phyloP scores from a whole-genome alignment of 345 rosid genomes.

The Noccaea caerulescens region DNA sequence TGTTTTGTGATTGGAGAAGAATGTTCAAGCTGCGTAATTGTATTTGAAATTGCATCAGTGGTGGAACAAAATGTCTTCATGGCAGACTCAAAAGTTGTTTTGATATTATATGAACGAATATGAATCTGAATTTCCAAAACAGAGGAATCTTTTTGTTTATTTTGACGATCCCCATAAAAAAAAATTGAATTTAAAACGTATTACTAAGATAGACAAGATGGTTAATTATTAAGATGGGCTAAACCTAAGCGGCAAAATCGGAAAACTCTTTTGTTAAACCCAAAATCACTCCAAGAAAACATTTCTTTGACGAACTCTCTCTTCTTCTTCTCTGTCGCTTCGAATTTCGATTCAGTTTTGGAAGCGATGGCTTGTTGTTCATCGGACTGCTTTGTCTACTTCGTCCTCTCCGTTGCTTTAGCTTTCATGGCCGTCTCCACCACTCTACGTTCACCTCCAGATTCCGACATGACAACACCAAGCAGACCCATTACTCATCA shows the following conservation, averaged over 20 bases:
- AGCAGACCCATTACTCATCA: slow-evolving; percentile 37
- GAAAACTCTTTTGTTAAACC: not conserved
- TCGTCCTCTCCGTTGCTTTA: slow-evolving; percentile 58
- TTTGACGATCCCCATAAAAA: not conserved
- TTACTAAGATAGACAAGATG: not conserved
- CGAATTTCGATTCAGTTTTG: not conserved
- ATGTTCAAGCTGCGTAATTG: not conserved
- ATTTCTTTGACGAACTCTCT: slow-evolving; percentile 3
- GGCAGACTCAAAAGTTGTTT: not conserved
- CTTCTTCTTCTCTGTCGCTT: slow-evolving; percentile 31
- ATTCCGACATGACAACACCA: slow-evolving; percentile 18
- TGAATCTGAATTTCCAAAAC: too few relatives aligned
- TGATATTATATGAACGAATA: not conserved
- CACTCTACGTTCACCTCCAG: slow-evolving; percentile 47
- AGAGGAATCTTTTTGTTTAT: not conserved
- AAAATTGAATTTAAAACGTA: not conserved
- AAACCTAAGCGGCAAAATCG: not conserved
- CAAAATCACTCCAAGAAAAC: slow-evolving; percentile 24
- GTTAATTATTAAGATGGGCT: not conserved
- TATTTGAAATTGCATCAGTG: not conserved
- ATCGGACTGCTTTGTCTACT: slow-evolving; percentile 58
- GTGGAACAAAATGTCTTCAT: not conserved
- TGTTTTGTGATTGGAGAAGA: not conserved
- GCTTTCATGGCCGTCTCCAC: slow-evolving; percentile 73
- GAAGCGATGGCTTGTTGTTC: slow-evolving; percentile 39